phyloP scores from a whole-genome alignment of 2,329 filamentous ascomycete genomes.

The Exophiala dermatitidis region DNA sequence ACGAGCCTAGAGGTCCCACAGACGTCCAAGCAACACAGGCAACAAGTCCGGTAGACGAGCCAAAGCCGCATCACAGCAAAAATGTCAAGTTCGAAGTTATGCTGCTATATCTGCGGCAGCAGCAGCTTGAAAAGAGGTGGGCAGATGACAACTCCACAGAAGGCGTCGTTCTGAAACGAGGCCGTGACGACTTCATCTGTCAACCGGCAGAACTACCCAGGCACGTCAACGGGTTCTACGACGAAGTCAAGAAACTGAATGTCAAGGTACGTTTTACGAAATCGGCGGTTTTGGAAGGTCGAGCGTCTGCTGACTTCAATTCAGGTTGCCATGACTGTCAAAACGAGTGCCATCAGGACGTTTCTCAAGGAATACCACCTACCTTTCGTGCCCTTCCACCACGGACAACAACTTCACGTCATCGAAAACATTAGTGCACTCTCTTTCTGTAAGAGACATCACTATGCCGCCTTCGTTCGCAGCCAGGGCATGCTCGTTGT shows the following conservation, averaged over 20 bases:
- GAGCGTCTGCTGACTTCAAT: neutral
- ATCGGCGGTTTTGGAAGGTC: neutral
- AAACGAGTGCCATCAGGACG: constrained; percentile 56
- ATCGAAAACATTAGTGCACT: constrained; percentile 52
- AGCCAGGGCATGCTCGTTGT: constrained; percentile 51
- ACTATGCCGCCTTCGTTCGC: constrained; percentile 57
- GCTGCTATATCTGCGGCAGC: constrained; percentile 44
- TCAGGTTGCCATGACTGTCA: constrained; percentile 61
- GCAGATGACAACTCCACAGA: constrained; percentile 43
- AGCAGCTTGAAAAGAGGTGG: constrained; percentile 53
- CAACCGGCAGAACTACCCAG: constrained; percentile 42
- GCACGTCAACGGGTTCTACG: constrained; percentile 44
- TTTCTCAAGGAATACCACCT: constrained; percentile 46
- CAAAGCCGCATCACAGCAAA: neutral
- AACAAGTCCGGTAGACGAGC: neutral
- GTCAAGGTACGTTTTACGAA: constrained; percentile 42
- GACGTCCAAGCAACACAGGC: neutral
- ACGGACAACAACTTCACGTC: constrained; percentile 56
- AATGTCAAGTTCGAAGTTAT: constrained; percentile 12
- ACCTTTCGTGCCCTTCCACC: constrained; percentile 54
- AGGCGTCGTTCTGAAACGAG: constrained; percentile 50
- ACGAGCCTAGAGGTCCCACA: neutral
- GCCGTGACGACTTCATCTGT: constrained; percentile 44
- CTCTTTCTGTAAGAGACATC: constrained; percentile 55
- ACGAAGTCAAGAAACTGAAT: constrained; percentile 46